Conservation (phyloP, 768 basidiomycete species). For the Lactifluus subvellereus region DNA sequence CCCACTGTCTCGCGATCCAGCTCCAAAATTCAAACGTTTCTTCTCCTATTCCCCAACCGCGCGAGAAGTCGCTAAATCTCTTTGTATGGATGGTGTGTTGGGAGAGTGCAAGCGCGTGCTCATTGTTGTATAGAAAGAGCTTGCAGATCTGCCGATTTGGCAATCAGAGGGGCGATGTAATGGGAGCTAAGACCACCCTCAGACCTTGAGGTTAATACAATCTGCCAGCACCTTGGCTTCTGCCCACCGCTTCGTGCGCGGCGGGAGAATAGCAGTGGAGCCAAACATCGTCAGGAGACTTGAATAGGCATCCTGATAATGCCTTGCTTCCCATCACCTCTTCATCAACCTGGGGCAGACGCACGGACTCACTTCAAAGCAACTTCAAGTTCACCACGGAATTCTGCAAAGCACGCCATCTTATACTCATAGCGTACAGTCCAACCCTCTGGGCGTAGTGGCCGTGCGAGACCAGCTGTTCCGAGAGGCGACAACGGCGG, state of each 20-base stretch:
- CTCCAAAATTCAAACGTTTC: conserved; percentile 98
- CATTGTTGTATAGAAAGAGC: conserved; percentile 86
- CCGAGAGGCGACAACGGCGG: conserved; percentile 45
- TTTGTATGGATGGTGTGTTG: conserved; percentile 84
- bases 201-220: conserved; percentile 84
- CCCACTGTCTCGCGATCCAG: conserved; percentile 87
- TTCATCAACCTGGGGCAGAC: conserved; percentile 8
- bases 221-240: conserved; percentile 97
- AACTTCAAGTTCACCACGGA: conserved; percentile 86
- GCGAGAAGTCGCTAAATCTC: conserved; percentile 78
- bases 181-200: conserved; percentile 5
- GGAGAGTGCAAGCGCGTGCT: conserved; percentile 71
- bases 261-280: conserved; percentile 78
- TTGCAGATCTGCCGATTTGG: conserved; percentile 63
- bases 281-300: conserved; percentile 84
- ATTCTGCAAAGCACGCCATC: conserved; percentile 94
- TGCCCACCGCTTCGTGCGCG: conserved; percentile 95
- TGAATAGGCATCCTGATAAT: conserved; percentile 91
- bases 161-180: not conserved
- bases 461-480: conserved; percentile 39
- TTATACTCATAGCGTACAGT: conserved; percentile 97
- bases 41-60: conserved; percentile 94
- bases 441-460: conserved; percentile 85
- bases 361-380: conserved; percentile 69
- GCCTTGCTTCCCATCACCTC: conserved; percentile 41